Base-by-base conservation (phyloP, 257 asterid species). In the Verbascum thapsus region DNA sequence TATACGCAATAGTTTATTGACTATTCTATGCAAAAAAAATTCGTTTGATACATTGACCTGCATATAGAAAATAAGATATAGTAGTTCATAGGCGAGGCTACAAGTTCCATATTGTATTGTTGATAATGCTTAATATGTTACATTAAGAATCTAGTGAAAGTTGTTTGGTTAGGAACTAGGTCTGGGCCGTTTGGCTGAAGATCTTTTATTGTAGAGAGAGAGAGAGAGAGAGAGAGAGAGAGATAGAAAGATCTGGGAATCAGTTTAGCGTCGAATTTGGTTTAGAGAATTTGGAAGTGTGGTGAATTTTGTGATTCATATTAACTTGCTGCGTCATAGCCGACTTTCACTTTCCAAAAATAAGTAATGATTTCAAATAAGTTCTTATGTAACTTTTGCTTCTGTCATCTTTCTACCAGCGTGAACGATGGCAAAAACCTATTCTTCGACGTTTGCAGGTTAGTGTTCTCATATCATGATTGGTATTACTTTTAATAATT, bases 401-500 rank as follows among this genome's bases (percentile, higher is more conserved):
- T 72, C 63, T n/a, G n/a, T 5, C 32, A 26, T 26, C 32, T 58
- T 79, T 78, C 39, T 70, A 61, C 65, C 86, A 94, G 99, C 87
- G 99, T 38, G 95, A 80, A 69, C 78, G 86, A 53, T 87, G 95
- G 96, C 99, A 90, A 69, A 94, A 94, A 72, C 99, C 99, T 45
- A 55, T 86, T 63, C 88, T 90, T 66, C 94, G 99, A 18, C 97
- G 87, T 64, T 76, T 94, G 79, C 99, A 90, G 99, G 99, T 94
- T 55, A 73, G 88, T 68, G 53, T 42, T 22, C 34, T 22, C 45
- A 8, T 39, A 61, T 32, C 11, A 32, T 47, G 68, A 23, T 9
- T 61, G 47, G 66, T 26, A 5, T 53, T 44, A 17, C 15, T 23
- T 39, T 47, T 42, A 45, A 53, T 43, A 55, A 30, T 26, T 64